These are phyloP conservation scores for Tolypocladium cylindrosporum DNA, from an alignment of 2,329 filamentous ascomycete genomes.

Conservation along the genomic window DNA sequence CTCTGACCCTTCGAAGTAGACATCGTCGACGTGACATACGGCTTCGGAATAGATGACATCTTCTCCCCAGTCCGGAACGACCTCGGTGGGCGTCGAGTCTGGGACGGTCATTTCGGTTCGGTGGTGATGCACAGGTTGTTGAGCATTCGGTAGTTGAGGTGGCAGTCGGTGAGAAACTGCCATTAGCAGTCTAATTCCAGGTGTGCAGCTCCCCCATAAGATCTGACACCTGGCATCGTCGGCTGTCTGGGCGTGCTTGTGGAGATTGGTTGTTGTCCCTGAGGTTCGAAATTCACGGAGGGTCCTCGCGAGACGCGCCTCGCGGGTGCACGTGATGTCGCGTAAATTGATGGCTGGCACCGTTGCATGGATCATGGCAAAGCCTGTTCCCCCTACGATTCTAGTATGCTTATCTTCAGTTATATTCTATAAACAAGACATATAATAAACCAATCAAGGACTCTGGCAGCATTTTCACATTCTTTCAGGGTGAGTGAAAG, in stretches of 20 bases:
- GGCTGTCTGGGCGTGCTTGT: neutral
- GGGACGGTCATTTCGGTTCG: conserved; percentile 6
- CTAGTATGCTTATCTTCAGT: too few relatives aligned
- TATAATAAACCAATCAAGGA: neutral
- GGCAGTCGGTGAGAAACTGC: too few relatives aligned
- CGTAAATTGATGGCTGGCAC: conserved; percentile 17
- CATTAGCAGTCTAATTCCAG: neutral
- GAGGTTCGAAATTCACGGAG: neutral
- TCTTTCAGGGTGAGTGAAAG: neutral
- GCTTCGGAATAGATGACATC: conserved; percentile 37
- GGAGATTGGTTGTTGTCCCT: neutral
- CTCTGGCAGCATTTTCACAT: neutral
- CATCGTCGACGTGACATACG: conserved; percentile 29
- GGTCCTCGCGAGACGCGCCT: conserved; percentile 13
- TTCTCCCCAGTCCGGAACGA: conserved; percentile 12
- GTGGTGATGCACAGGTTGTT: neutral
- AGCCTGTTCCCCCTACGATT: neutral
- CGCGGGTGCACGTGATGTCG: conserved; percentile 24
- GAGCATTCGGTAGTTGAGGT: neutral
- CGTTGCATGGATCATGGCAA: neutral
- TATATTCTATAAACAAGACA: too few relatives aligned
- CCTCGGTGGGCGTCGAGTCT: conserved; percentile 6
- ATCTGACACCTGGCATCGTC: neutral
- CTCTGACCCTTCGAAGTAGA: conserved; percentile 47
- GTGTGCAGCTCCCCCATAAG: neutral